Conservation (phyloP, 2,329 filamentous ascomycete species). For the Sphaceloma murrayae region DNA sequence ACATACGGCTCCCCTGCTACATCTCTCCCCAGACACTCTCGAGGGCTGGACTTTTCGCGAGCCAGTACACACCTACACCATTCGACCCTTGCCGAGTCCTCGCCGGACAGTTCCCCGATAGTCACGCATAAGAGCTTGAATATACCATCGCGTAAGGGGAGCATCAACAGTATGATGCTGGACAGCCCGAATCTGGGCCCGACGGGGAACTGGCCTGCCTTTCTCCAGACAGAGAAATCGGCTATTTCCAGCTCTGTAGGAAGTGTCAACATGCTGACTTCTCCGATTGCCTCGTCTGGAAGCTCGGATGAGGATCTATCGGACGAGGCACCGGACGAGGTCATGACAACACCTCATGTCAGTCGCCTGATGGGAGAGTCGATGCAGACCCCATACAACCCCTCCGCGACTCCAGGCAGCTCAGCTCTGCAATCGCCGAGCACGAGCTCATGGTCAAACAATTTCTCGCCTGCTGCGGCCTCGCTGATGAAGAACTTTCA, state of each 20-base stretch:
- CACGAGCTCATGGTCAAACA: constrained; percentile 45
- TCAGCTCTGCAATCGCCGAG: constrained; percentile 1
- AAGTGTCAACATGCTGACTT: constrained; percentile 68
- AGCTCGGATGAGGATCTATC: constrained; percentile 48
- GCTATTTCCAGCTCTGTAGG: constrained; percentile 72
- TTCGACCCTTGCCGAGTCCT: constrained; percentile 83
- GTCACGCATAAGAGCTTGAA: constrained; percentile 59
- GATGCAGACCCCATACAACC: constrained; percentile 36
- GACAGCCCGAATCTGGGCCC: constrained; percentile 56
- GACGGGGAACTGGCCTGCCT: constrained; percentile 20
- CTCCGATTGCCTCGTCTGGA: constrained; percentile 64
- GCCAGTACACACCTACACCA: constrained; percentile 92
- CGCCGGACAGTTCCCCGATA: constrained; percentile 82
- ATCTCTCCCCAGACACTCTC: constrained; percentile 76
- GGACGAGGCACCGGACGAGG: constrained; percentile 53
- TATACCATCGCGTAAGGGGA: constrained; percentile 47
- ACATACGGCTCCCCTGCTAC: constrained; percentile 82
- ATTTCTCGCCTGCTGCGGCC: constrained; percentile 60
- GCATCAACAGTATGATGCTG: constrained; percentile 33
- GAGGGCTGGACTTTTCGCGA: constrained; percentile 85
- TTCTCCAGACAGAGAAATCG: constrained; percentile 50
- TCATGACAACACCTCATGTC: constrained; percentile 73
- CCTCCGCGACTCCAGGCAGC: constrained; percentile 39
- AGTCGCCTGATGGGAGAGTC: constrained; percentile 46
- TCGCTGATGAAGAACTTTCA: constrained; percentile 79